Conservation (phyloP, 371 early-diverging fungal species). For the Amoeboaphelidium occidentale region DNA sequence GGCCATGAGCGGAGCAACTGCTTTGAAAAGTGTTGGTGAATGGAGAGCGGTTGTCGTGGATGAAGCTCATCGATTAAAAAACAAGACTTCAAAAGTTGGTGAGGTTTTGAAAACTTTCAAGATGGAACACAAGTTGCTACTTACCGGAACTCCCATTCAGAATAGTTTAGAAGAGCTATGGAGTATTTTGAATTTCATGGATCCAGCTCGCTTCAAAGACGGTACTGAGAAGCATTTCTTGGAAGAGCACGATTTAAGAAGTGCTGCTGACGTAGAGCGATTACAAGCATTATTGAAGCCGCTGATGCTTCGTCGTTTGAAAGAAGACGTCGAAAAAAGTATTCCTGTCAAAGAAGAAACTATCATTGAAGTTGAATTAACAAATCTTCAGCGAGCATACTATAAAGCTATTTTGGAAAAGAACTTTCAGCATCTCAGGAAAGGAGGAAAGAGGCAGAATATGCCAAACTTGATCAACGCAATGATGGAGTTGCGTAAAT, state of each 20-base stretch:
- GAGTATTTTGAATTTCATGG: conserved; percentile 73
- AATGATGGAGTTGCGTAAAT: conserved; percentile 51
- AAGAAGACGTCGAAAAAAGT: conserved; percentile 62
- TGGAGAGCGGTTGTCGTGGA: conserved; percentile 77
- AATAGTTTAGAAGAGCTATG: conserved; percentile 78
- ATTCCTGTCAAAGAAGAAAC: conserved; percentile 73
- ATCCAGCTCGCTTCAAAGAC: conserved; percentile 41
- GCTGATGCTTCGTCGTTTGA: conserved; percentile 44
- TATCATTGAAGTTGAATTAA: conserved; percentile 39
- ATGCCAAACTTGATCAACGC: conserved; percentile 35
- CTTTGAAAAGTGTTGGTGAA: conserved; percentile 7
- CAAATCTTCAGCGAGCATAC: conserved; percentile 22
- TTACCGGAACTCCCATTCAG: conserved; percentile 85
- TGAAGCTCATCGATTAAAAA: conserved; percentile 90
- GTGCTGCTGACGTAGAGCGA: conserved; percentile 48
- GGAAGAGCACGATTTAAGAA: conserved; percentile 42
- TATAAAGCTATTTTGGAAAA: conserved; percentile 77
- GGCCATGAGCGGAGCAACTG: conserved; percentile 22
- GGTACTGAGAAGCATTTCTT: conserved; percentile 37
- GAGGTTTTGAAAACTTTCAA: conserved; percentile 33
- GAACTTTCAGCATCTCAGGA: conserved; percentile 50
- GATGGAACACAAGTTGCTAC: conserved; percentile 42
- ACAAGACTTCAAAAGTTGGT: conserved; percentile 40
- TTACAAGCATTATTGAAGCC: conserved; percentile 40
- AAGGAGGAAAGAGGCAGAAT: conserved; percentile 25